Base-by-base conservation (phyloP, 2,329 filamentous ascomycete species). In the Botrytis deweyae region DNA sequence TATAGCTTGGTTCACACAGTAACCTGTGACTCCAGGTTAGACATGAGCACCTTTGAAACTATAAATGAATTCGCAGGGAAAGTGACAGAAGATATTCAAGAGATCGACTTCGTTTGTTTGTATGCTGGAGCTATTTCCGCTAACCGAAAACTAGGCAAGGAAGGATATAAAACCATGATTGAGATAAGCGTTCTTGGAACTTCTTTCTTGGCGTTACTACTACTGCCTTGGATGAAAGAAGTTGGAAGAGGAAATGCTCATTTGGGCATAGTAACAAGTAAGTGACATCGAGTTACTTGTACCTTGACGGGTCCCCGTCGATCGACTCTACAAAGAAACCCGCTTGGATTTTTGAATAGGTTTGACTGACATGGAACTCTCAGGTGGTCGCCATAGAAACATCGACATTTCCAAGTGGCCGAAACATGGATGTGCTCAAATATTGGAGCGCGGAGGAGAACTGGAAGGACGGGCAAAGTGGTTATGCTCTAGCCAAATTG, bases 181-280 rank as follows among this genome's bases (percentile, higher is more conserved):
- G 88, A 90, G 78, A 86, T 89, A 76, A 90, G 90, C 77, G 83
- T 85, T 1, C 80, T 91, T 2, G 88, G 87, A 3, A 90, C 87
- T 1, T 83, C 85, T 10, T 82, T 90, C 1, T 81, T 91, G 10
- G 87, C 83, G 0, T 75, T 89, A 4, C 79, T 89, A 2, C 82
- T 91, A 18, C 80, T 88, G 8, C 86, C 85, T 0, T 84, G 85
- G 74, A 79, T 88, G 22, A 81, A 82, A 65, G 79, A 77, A 10
- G 82, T 82, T 63, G 81, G 83, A 29, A 75, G 74, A 36, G 76
- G 79, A 14, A 77, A 74, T 44, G 75, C 75, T 16, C 77, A 80
- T 75, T 64, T 80, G 49, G 75, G 66, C 6, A 74, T 80, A 68
- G 78, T 80, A 40, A 76, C 74, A 12, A 79, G 77, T 73, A 77